These are phyloP conservation scores for Septoria petroselini DNA, from an alignment of 2,329 filamentous ascomycete species.

Conservation along the genomic window DNA sequence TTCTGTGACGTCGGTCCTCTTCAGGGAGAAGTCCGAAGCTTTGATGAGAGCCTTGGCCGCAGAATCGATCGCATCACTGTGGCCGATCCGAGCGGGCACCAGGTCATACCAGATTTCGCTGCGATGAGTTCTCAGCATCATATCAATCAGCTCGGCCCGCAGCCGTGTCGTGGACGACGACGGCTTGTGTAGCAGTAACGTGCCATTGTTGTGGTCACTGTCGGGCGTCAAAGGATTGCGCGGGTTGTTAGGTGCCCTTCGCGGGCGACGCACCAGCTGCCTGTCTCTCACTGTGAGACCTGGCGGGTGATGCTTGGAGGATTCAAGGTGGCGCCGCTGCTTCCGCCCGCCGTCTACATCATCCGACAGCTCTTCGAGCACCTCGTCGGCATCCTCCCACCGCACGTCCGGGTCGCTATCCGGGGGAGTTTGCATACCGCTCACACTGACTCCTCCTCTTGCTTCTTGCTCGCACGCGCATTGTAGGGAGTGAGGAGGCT, in stretches of 20 bases:
- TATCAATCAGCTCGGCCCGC: slow-evolving; percentile 14
- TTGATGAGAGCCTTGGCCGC: slow-evolving; percentile 21
- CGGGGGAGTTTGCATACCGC: slow-evolving; percentile 18
- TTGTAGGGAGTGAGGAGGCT: background rate
- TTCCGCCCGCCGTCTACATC: background rate
- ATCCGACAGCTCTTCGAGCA: background rate
- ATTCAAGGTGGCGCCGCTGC: slow-evolving; percentile 12
- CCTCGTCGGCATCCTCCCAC: slow-evolving; percentile 7
- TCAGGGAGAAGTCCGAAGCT: slow-evolving; percentile 11
- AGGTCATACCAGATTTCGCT: slow-evolving; percentile 22
- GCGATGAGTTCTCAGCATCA: slow-evolving; percentile 20
- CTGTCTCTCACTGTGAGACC: slow-evolving; percentile 2
- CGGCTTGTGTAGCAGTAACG: slow-evolving; percentile 16
- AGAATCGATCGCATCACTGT: slow-evolving; percentile 19
- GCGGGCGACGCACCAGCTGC: slow-evolving; percentile 11
- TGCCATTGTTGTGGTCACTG: slow-evolving; percentile 1
- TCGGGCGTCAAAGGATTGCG: slow-evolving; percentile 6
- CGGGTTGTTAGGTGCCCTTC: slow-evolving; percentile 4
- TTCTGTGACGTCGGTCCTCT: slow-evolving; percentile 17
- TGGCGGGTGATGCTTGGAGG: slow-evolving; percentile 1
- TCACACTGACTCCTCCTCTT: background rate
- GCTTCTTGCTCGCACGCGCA: background rate
- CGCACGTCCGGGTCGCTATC: slow-evolving; percentile 18
- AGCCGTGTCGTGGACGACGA: slow-evolving; percentile 17
- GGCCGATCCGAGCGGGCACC: slow-evolving; percentile 18